Base-by-base conservation (phyloP, 2,329 filamentous ascomycete genomes). In the Paraconiothyrium sp. region DNA sequence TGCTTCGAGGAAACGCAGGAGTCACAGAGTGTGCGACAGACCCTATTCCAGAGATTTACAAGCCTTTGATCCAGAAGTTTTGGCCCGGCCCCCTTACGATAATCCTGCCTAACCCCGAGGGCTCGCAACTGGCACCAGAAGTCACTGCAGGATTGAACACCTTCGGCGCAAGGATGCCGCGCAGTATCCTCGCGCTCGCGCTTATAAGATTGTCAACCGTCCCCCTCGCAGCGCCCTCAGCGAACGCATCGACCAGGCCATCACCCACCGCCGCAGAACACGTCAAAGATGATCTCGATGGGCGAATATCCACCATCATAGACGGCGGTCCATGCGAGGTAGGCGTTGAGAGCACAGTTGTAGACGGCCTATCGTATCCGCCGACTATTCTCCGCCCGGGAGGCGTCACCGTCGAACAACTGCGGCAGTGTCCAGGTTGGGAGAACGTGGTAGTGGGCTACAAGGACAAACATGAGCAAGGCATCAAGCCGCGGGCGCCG, bases 61-160 rank as follows among this genome's bases (percentile, higher is more conserved):
- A 84, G 60, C 83, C 92, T 0, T 80, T 99, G 24, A 92, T 98
- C 59, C 81, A 88, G 59, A 85, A 84, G 47, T 99, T 97, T 83
- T 99, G 95, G 95, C 95, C 95, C 0, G 95, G 95, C 0, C 94
- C 95, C 0, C 80, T 99, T 57, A 99, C 95, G 0, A 93, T 99
- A 65, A 85, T 99, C 48, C 84, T 99, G 7, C 92, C 91, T 0
- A 90, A 92, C 54, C 91, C 92, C 0, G 70, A 81, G n/a, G 77
- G 83, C 32, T 92, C 91, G 1, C 84, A 84, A 14, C 85, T 99
- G 7, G 94, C 94, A 0, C 88, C 92, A n/a, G 93, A 97, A 79
- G 94, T 98, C 11, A 98, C 95, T 3, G 93, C 94, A 1, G 91
- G 90, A 0, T 85, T 97, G 34, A 76, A 83, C 9, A 97, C 92